Percentiles rank a stretch among this genome's conserved stretches.
Conservation (phyloP, 805 yeast species). For the Cyberlindnera petersonii region DNA sequence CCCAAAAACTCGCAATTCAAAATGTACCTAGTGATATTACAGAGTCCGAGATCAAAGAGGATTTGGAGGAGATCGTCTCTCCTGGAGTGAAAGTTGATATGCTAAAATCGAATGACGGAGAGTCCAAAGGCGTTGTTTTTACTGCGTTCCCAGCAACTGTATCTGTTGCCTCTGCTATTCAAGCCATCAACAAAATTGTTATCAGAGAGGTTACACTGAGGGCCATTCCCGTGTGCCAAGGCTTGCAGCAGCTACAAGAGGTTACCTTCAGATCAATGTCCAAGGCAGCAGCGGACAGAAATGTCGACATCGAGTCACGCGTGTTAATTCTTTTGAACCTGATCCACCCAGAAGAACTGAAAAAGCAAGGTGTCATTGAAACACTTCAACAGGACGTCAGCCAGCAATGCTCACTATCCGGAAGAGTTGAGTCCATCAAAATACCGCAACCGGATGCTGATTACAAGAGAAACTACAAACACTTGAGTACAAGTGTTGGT, state of each 20-base stretch:
- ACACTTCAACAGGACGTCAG: conserved; percentile 51
- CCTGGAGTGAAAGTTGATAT: conserved; percentile 3
- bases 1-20: conserved; percentile 43
- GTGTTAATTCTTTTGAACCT: conserved; percentile 67
- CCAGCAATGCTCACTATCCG: conserved; percentile 46
- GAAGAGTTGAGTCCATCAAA: conserved; percentile 48
- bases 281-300: conserved; percentile 13
- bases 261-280: conserved; percentile 25
- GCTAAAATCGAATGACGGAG: conserved; percentile 38
- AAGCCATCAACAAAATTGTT: conserved; percentile 33
- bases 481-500: conserved; percentile 58
- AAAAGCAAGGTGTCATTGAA: conserved; percentile 43
- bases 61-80: conserved; percentile 33
- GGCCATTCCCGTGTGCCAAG: conserved; percentile 37
- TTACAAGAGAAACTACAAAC: conserved; percentile 42
- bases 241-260: conserved; percentile 16
- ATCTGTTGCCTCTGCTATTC: conserved; percentile 18
- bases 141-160: conserved; percentile 35
- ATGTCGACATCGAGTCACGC: conserved; percentile 28
- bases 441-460: conserved; percentile 55
- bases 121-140: conserved; percentile 57
- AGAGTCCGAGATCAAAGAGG: conserved; percentile 41
- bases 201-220: conserved; percentile 34
- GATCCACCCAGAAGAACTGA: conserved; percentile 60
- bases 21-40: conserved; percentile 41